Percentiles rank a stretch among this genome's conserved stretches.
phyloP scores from a whole-genome alignment of 1,139 yeast genomes.

The Pneumocystis murina region DNA sequence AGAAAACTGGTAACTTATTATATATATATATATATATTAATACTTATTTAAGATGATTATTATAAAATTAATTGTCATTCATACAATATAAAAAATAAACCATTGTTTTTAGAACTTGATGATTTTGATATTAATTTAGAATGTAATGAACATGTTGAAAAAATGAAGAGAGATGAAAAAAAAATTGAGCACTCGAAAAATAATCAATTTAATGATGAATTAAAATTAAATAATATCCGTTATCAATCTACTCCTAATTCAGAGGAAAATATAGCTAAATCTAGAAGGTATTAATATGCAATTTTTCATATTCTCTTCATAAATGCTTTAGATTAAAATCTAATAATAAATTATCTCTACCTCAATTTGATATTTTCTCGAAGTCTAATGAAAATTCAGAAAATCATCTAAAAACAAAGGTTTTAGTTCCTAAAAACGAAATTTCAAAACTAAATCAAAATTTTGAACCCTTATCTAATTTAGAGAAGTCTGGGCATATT shows the following conservation, averaged over 20 bases:
- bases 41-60: background rate
- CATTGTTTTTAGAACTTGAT: background rate
- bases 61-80: background rate
- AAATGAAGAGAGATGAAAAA: background rate
- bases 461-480: background rate
- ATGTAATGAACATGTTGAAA: background rate
- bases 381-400: background rate
- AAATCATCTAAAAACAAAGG: background rate
- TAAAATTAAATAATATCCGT: background rate
- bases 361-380: background rate
- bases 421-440: background rate
- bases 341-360: background rate
- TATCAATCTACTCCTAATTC: conserved; percentile 2
- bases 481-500: background rate
- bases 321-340: background rate
- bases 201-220: background rate
- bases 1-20: background rate
- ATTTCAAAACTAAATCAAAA: background rate
- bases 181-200: background rate
- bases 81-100: background rate
- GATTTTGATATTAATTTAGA: conserved; percentile 15
- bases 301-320: background rate
- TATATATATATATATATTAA: background rate
- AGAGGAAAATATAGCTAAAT: background rate
- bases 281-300: background rate